These are phyloP conservation scores for Massariosphaeria phaeospora DNA, from an alignment of 495 filamentous ascomycete species.

Conservation along the genomic window DNA sequence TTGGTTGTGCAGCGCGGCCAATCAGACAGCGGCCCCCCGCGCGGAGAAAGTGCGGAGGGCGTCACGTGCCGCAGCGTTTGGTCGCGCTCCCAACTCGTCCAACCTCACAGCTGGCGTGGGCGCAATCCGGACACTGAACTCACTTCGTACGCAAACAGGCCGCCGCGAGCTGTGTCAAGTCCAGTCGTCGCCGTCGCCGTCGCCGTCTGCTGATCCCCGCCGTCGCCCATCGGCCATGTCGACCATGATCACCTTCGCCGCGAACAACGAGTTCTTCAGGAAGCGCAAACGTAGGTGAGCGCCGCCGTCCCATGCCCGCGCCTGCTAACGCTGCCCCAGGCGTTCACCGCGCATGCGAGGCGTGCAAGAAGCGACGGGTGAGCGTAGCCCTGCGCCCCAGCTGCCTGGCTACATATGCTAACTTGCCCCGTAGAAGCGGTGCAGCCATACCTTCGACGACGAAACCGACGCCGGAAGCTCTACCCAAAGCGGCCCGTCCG, in stretches of 20 bases:
- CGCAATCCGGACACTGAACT: neutral
- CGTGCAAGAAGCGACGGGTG: slow-evolving; percentile 37
- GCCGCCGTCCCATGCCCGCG: neutral
- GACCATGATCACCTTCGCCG: slow-evolving; percentile 38
- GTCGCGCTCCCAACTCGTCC: neutral
- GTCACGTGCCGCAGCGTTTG: slow-evolving; percentile 11
- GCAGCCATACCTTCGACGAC: slow-evolving; percentile 36
- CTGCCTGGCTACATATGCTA: slow-evolving; percentile 12
- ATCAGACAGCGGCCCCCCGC: slow-evolving; percentile 1
- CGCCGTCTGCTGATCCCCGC: neutral
- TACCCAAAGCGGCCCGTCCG: slow-evolving; percentile 20
- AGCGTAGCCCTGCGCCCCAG: slow-evolving; percentile 6
- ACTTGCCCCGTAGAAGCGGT: slow-evolving; percentile 33
- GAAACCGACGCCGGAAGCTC: slow-evolving; percentile 30
- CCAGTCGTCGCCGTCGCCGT: neutral
- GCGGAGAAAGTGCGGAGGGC: slow-evolving; percentile 21
- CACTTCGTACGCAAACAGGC: neutral
- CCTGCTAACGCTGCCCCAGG: slow-evolving; percentile 10
- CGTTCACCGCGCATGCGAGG: slow-evolving; percentile 34
- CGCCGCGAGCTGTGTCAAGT: neutral
- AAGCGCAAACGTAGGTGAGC: slow-evolving; percentile 32
- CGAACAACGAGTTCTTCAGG: slow-evolving; percentile 36
- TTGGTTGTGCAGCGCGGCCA: neutral
- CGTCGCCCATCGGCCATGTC: slow-evolving; percentile 23
- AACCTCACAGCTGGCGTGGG: slow-evolving; percentile 13